Evolutionary conservation across 2,329 filamentous ascomycete genomes (phyloP).

Genomic region (Penicillium thymicola): DNA sequence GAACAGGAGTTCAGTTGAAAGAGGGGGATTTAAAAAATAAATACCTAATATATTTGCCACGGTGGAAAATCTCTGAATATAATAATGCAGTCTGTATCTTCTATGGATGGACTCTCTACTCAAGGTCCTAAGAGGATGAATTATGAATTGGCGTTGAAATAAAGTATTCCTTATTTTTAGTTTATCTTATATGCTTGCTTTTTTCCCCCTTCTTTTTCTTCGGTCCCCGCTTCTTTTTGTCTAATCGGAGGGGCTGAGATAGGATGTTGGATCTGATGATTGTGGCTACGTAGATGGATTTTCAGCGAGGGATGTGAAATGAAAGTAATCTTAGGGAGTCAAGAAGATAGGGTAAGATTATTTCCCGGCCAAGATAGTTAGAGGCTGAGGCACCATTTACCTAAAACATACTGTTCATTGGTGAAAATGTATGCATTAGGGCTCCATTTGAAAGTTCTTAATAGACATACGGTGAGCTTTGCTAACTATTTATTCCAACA

Average conservation of each 20-base stretch:
- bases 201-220: neutral
- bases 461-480: neutral
- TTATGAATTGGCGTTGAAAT: conserved; percentile 14
- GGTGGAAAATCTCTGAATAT: neutral
- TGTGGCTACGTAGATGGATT: neutral
- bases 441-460: neutral
- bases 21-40: neutral
- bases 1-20: neutral
- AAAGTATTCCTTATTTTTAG: conserved; percentile 9
- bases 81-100: neutral
- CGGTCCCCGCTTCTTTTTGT: neutral
- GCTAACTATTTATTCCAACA: neutral
- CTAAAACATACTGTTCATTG: neutral
- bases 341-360: neutral
- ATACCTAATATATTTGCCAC: neutral
- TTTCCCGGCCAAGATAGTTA: neutral
- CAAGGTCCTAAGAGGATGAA: neutral
- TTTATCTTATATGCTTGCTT: neutral
- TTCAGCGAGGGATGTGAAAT: too few relatives aligned
- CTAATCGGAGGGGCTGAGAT: neutral
- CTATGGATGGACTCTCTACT: neutral
- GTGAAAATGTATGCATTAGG: neutral
- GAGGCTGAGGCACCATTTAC: neutral
- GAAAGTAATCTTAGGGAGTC: too few relatives aligned
- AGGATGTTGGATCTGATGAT: neutral